These are phyloP conservation scores for Fusarium longipes DNA, from an alignment of 2,329 filamentous ascomycete species.

Conservation along the genomic window DNA sequence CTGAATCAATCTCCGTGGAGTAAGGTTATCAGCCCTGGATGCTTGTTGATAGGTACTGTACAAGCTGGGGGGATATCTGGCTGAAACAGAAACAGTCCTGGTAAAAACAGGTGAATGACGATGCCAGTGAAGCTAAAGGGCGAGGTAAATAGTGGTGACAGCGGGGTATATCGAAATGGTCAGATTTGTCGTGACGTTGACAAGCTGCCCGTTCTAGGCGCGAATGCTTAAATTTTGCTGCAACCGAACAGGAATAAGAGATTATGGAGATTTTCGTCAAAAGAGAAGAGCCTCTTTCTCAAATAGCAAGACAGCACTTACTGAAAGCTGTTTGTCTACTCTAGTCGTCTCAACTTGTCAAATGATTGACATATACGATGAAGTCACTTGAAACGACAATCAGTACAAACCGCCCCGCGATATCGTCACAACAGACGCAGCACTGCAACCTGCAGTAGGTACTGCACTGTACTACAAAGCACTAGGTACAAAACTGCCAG, in stretches of 20 bases:
- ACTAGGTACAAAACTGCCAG: constrained; percentile 23
- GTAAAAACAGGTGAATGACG: constrained; percentile 24
- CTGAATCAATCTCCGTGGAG: constrained; percentile 8
- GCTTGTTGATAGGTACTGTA: neutral
- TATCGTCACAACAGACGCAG: constrained; percentile 21
- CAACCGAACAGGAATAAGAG: neutral
- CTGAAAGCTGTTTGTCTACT: neutral
- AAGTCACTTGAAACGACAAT: constrained; percentile 31
- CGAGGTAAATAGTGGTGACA: constrained; percentile 29
- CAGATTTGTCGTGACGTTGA: constrained; percentile 28
- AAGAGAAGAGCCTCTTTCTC: constrained; percentile 12
- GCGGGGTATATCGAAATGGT: constrained; percentile 27
- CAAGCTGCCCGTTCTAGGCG: neutral
- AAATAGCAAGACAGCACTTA: neutral
- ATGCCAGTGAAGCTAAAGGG: constrained; percentile 10
- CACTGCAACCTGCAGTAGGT: neutral
- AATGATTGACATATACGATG: constrained; percentile 19
- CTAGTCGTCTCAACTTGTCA: neutral
- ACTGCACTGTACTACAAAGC: constrained; percentile 7
- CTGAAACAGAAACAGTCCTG: constrained; percentile 1
- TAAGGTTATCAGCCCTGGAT: constrained; percentile 5
- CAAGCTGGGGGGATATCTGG: neutral
- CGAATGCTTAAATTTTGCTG: neutral
- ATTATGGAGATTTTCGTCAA: neutral
- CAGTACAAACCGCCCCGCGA: constrained; percentile 24